Base-by-base conservation (phyloP, 2,329 filamentous ascomycete species). In the Talaromyces sp. region DNA sequence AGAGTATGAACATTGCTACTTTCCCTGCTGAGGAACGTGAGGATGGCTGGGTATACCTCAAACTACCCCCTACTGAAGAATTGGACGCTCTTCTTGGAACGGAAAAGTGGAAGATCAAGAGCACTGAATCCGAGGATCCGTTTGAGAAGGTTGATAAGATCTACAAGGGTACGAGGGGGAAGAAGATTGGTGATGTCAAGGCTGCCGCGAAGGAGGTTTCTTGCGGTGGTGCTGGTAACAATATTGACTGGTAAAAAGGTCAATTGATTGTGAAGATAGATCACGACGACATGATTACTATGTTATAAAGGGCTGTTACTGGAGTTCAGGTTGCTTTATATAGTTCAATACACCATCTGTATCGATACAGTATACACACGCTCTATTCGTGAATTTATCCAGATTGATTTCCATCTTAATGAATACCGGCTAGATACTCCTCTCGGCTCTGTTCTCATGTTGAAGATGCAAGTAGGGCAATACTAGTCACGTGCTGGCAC, bases 41-140 rank as follows among this genome's bases (percentile, higher is more conserved):
- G 0, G 92, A 95, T 75, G 91, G 90, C 0, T 86, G 87, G 84
- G 84, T 97, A 2, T 94, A 95, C 76, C 78, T 96, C 68, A 90
- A 90, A 78, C 81, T 97, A 33, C 93, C 93, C 22, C 89, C 91
- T 0, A 84, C 93, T 0, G 88, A 89, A 62, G 93, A 96, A 79
- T 82, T 97, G 52, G 93, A 97, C 74, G 84, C 84, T 0, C 85
- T 91, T 64, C 81, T 97, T 33, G 92, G 92, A 0, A 97, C 92
- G 0, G 82, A 83, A 71, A 89, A 86, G 78, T 97, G 91, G 87
- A 90, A 86, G 79, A 87, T 96, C 19, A 89, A 84, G 79, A 90
- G 89, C 77, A 89, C 84, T 1, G 92, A 95, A 77, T 82, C 79
- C 17, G 73, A 73, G 8, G 80, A 83, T 74, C 84, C 85, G 17